Percentiles rank a stretch among this genome's conserved stretches.
phyloP scores from a whole-genome alignment of 495 filamentous ascomycete species.

The Penicillium atrosanguineum region DNA sequence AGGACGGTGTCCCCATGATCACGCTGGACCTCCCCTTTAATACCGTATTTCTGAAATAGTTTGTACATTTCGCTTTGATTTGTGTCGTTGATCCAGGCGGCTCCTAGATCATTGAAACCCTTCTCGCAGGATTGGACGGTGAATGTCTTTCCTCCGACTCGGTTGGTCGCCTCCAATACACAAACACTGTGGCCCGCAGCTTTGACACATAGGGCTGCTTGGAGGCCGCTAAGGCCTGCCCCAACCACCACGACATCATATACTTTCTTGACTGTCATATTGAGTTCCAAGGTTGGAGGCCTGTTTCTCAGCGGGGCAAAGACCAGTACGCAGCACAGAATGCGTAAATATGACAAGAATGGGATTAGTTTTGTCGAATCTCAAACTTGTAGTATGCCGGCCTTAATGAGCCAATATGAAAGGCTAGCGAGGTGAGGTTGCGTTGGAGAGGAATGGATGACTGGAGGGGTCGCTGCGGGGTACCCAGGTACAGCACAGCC shows the following conservation, averaged over 20 bases:
- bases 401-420: too few relatives aligned
- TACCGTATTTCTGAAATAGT: conserved; percentile 31
- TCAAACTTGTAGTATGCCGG: too few relatives aligned
- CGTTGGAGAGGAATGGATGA: not conserved
- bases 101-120: conserved; percentile 43
- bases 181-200: conserved; percentile 35
- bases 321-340: not conserved
- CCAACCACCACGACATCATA: conserved; percentile 47
- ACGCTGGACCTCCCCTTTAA: conserved; percentile 40
- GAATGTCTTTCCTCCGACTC: conserved; percentile 49
- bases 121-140: conserved; percentile 18
- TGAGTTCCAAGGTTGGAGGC: not conserved
- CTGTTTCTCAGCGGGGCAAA: not conserved
- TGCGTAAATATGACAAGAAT: too few relatives aligned
- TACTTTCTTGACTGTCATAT: not conserved
- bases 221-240: conserved; percentile 49
- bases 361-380: too few relatives aligned
- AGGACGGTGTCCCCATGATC: conserved; percentile 25
- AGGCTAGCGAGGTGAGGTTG: not conserved
- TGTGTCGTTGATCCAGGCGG: conserved; percentile 51
- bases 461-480: not conserved
- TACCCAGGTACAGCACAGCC: not conserved
- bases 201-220: conserved; percentile 39
- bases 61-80: conserved; percentile 41
- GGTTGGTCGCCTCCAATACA: conserved; percentile 45